A percentile compares a stretch with the other conserved stretches of the same genome.
Evolutionary conservation across 208 protist species (phyloP).

Genomic region (Porcisia hertigi): DNA sequence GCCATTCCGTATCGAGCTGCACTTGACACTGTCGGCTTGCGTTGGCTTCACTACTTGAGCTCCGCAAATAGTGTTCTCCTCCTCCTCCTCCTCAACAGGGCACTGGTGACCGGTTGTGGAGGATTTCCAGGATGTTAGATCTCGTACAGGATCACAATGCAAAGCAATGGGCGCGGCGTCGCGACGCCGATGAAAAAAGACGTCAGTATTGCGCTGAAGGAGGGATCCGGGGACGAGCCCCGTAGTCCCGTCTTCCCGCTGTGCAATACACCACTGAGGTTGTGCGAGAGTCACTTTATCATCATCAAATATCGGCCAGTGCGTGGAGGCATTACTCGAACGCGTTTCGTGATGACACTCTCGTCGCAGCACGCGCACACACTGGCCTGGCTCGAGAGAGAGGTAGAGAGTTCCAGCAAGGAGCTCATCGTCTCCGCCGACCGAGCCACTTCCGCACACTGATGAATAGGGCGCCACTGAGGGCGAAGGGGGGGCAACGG

Average conservation of each 20-base stretch:
- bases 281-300: not conserved
- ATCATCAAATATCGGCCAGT: not conserved
- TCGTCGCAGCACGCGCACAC: conserved; percentile 41
- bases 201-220: conserved; percentile 15
- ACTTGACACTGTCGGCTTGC: not conserved
- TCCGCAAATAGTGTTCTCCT: not conserved
- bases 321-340: not conserved
- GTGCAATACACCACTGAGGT: conserved; percentile 49
- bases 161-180: no score
- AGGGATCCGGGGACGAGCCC: conserved; percentile 39
- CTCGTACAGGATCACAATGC: not conserved
- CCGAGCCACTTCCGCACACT: not conserved
- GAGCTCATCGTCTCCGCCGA: not conserved
- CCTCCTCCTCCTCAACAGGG: not conserved
- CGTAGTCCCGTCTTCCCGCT: conserved; percentile 36
- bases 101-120: not conserved
- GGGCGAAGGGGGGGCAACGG: conserved; percentile 7
- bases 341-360: conserved; percentile 9
- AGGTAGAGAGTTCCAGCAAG: conserved; percentile 31
- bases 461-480: not conserved
- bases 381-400: conserved; percentile 17
- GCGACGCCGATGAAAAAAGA: not conserved
- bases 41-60: not conserved
- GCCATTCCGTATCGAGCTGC: not conserved
- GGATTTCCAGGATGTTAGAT: not conserved